Percentiles rank a stretch among this genome's conserved stretches.
Evolutionary conservation across 164 flowering plant genomes (phyloP).

Genomic region (Stephania yunnanensis): DNA sequence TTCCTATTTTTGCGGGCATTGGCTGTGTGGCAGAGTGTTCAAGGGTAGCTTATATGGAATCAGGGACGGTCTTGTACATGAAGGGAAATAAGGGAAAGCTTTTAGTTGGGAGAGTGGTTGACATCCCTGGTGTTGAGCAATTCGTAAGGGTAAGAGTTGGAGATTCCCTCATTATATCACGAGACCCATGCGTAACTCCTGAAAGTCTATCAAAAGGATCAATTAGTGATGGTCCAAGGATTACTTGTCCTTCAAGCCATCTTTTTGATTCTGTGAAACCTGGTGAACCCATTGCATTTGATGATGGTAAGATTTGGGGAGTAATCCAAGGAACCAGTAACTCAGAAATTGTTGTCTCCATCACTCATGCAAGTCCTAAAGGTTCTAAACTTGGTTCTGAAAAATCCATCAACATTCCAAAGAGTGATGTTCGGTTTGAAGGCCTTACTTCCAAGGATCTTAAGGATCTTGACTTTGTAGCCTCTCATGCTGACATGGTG

Average conservation of each 20-base stretch:
- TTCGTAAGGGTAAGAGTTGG: constrained; percentile 49
- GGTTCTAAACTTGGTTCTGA: constrained; percentile 67
- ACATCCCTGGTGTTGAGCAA: constrained; percentile 45
- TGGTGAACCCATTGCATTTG: constrained; percentile 63
- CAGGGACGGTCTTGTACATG: constrained; percentile 37
- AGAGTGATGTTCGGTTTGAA: constrained; percentile 51
- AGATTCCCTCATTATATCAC: constrained; percentile 48
- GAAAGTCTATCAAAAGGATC: constrained; percentile 18
- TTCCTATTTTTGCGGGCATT: constrained; percentile 40
- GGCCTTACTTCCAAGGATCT: constrained; percentile 75
- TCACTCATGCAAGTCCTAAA: constrained; percentile 52
- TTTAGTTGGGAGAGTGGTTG: constrained; percentile 40
- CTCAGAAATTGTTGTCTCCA: constrained; percentile 53
- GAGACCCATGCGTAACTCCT: constrained; percentile 33
- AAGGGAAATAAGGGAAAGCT: constrained; percentile 36
- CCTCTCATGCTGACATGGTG: constrained; percentile 70
- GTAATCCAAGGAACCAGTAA: constrained; percentile 53
- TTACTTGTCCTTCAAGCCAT: constrained; percentile 54
- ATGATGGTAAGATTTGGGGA: constrained; percentile 67
- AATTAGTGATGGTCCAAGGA: constrained; percentile 29
- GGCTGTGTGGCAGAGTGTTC: constrained; percentile 54
- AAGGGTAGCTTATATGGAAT: constrained; percentile 43
- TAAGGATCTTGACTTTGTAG: constrained; percentile 63
- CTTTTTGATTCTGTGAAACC: constrained; percentile 69
- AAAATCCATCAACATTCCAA: constrained; percentile 69